Base-by-base conservation (phyloP, 306 rosid species). In the Malus fusca region DNA sequence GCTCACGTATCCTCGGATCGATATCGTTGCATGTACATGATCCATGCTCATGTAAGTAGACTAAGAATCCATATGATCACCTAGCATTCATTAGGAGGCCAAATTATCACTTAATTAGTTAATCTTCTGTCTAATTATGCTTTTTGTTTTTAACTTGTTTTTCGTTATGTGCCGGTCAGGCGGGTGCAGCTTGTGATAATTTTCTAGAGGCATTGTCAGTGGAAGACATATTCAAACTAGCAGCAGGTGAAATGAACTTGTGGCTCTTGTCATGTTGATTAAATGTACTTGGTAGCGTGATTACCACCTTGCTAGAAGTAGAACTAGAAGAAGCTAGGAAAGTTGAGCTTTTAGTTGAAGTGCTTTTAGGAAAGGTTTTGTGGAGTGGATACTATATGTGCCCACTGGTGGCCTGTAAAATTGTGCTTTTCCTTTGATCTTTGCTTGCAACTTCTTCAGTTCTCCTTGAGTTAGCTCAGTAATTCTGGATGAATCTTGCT, bases 41-140 rank as follows among this genome's bases (percentile, higher is more conserved):
- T 93, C 76, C 84, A 78, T 8, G 80, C 80, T 12, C 92, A 76
- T 69, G 98, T 89, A 85, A 88, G 93, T 81, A 11, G 18, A 23
- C 25, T 18, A 22, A 59, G 1, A 56, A n/a, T 9, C 1, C 55
- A 48, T 15, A 48, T 48, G 55, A 48, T 18, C 55, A 48, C 55
- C 5, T 48, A 48, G 55, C 55, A 14, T 53, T 51, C 46, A 69
- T 48, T 48, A 4, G 61, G 3, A 26, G 28, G 1, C 42, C 74
- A 48, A 69, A 28, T 23, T 5, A 30, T 48, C 51, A 26, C 5
- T 73, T 23, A 11, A 8, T 46, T 37, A 17, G 26, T 37, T 65
- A 37, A 53, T 53, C n/a, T 21, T 22, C 7, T 14, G 22, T 37
- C 15, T 66, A 48, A 48, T 64, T 2, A 44, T 30, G 17, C 42